phyloP scores from a whole-genome alignment of 2,329 filamentous ascomycete genomes.

The Aspergillus viridinutans region DNA sequence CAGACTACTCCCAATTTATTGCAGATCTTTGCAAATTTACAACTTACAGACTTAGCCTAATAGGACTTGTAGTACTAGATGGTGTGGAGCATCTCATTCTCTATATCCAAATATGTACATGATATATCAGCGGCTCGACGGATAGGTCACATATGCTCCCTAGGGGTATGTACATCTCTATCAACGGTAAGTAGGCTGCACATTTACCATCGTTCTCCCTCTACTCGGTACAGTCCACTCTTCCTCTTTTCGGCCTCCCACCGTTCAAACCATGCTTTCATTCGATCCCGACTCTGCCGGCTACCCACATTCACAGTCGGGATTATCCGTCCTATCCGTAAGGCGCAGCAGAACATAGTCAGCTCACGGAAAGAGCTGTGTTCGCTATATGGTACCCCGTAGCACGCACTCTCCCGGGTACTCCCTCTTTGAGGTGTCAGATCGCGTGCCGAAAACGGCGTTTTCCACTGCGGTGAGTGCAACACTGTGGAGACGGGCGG shows the following conservation, averaged over 20 bases:
- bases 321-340: conserved; percentile 84
- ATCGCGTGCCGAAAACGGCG: conserved; percentile 66
- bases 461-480: conserved; percentile 69
- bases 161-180: too few species aligned
- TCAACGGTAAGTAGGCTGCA: neutral
- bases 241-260: conserved; percentile 62
- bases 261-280: conserved; percentile 63
- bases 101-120: neutral
- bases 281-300: conserved; percentile 59
- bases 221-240: conserved; percentile 54
- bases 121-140: neutral
- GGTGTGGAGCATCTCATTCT: neutral
- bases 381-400: conserved; percentile 92
- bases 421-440: conserved; percentile 79
- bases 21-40: neutral
- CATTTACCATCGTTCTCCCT: conserved; percentile 29
- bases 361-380: conserved; percentile 93
- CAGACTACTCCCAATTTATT: neutral
- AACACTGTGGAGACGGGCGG: conserved; percentile 63
- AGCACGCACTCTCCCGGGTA: conserved; percentile 77
- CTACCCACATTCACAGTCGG: conserved; percentile 86
- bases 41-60: neutral
- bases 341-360: conserved; percentile 83
- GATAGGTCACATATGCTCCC: neutral
- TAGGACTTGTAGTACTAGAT: neutral